Base-by-base conservation (phyloP, 2,329 filamentous ascomycete species). In the Didymella keratinophila region DNA sequence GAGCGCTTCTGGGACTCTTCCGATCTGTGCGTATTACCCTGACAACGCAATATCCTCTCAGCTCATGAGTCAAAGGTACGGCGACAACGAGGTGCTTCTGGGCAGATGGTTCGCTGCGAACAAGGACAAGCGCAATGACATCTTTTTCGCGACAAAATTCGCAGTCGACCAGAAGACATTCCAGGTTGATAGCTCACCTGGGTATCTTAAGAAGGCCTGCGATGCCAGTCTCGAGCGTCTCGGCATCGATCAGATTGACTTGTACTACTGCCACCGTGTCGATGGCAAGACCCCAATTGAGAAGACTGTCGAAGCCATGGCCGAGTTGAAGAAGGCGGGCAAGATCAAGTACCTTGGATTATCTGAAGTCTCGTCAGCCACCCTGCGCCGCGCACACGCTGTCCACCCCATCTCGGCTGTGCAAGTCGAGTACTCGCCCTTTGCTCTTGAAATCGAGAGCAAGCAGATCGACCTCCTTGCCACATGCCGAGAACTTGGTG, bases 311-410 rank as follows among this genome's bases (percentile, higher is more conserved):
- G 68, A 78, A 43, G 81, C 76, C 14, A 76, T 86, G 78, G 81
- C 59, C 3, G 78, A 91, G 69, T 69, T 91, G 30, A 83, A 85
- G 1, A 77, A 82, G 87, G 68, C 69, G 47, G 83, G 83, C 30
- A 86, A 86, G 60, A 79, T 84, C 59, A 73, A 71, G 52, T 71
- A 73, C 37, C 44, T 85, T 2, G 83, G 83, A 3, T 71, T 85
- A 2, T 80, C 75, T 14, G 81, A 82, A 51, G 74, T 78, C 39
- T 78, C 76, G 10, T 72, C 80, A 1, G 67, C 68, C 0, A 81
- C 82, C 0, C 69, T 85, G 1, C 80, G 83, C 3, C 81, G 83
- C 10, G 83, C 83, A 0, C 67, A 78, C 63, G 67, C 76, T 4
- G 74, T 85, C 0, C 76, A 81, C 49, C 81, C 78, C 2, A 80